phyloP scores from a whole-genome alignment of 176 grass and related monocot genomes.

The Oryza punctata region DNA sequence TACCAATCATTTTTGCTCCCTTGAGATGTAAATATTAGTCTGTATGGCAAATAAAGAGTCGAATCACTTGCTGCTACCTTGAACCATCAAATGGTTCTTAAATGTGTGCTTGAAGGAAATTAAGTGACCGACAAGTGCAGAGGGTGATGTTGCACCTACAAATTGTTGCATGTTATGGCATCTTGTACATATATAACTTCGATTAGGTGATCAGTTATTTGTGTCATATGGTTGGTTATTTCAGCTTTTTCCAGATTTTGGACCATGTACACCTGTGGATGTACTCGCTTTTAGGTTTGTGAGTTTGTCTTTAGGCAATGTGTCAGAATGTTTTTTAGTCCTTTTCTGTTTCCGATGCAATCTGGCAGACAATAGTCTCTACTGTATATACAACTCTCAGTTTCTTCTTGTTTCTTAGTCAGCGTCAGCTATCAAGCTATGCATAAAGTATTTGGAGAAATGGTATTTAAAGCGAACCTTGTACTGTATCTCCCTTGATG shows the following conservation, averaged over 20 bases:
- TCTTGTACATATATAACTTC: slow-evolving; percentile 34
- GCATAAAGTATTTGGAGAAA: neutral
- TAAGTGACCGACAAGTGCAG: slow-evolving; percentile 41
- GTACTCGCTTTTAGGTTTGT: slow-evolving; percentile 32
- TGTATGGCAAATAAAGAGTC: slow-evolving; percentile 37
- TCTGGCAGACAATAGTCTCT: neutral
- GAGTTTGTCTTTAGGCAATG: slow-evolving; percentile 2
- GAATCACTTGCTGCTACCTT: slow-evolving; percentile 20
- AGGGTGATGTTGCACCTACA: slow-evolving; percentile 48
- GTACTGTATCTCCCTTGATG: slow-evolving; percentile 17
- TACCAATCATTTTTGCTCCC: slow-evolving; percentile 46
- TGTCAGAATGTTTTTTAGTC: neutral
- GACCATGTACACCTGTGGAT: neutral
- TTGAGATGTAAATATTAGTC: slow-evolving; percentile 45
- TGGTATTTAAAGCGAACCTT: neutral
- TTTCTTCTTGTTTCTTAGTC: neutral
- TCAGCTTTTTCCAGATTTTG: slow-evolving; percentile 34
- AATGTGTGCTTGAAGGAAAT: slow-evolving; percentile 44
- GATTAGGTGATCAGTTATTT: slow-evolving; percentile 43
- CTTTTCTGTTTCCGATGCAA: neutral
- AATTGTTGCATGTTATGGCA: slow-evolving; percentile 30
- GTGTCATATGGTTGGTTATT: slow-evolving; percentile 26
- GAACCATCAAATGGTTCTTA: slow-evolving; percentile 26
- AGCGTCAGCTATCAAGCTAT: neutral
- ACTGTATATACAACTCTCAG: neutral